These are phyloP conservation scores for Hanseniaspora nectarophila DNA, from an alignment of 805 yeast species.

Conservation along the genomic window DNA sequence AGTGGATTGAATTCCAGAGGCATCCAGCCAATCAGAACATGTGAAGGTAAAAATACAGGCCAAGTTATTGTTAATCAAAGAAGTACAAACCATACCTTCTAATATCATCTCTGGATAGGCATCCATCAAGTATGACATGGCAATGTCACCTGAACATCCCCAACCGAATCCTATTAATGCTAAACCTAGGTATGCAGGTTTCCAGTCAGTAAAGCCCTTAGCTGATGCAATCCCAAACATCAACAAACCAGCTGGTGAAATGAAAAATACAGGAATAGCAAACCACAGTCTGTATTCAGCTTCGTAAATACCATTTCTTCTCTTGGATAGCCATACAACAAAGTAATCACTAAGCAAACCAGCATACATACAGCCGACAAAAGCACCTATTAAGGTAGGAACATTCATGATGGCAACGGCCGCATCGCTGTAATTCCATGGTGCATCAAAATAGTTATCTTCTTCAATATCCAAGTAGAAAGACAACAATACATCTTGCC, in stretches of 20 bases:
- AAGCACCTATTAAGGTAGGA: constrained; percentile 55
- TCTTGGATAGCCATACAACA: constrained; percentile 48
- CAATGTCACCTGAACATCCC: constrained; percentile 61
- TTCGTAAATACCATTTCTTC: constrained; percentile 49
- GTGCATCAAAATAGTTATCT: constrained; percentile 49
- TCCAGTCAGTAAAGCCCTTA: constrained; percentile 38
- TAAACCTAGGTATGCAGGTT: constrained; percentile 45
- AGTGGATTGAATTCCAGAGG: constrained; percentile 47
- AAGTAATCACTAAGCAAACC: constrained; percentile 50
- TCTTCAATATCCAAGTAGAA: constrained; percentile 67
- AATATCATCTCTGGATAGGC: constrained; percentile 57
- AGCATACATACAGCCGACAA: constrained; percentile 54
- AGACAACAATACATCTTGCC: constrained; percentile 64
- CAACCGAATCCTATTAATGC: constrained; percentile 58
- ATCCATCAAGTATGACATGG: constrained; percentile 56
- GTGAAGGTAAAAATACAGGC: constrained; percentile 57
- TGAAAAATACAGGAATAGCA: constrained; percentile 41
- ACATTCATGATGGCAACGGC: constrained; percentile 68
- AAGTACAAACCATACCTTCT: constrained; percentile 61
- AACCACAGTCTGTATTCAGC: constrained; percentile 56
- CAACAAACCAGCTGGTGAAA: constrained; percentile 51
- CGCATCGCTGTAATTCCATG: constrained; percentile 52
- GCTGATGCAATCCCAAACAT: constrained; percentile 59
- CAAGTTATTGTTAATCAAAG: constrained; percentile 49
- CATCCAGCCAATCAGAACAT: constrained; percentile 49